Base-by-base conservation (phyloP, 768 basidiomycete genomes). In the Nidularia pulvinata region DNA sequence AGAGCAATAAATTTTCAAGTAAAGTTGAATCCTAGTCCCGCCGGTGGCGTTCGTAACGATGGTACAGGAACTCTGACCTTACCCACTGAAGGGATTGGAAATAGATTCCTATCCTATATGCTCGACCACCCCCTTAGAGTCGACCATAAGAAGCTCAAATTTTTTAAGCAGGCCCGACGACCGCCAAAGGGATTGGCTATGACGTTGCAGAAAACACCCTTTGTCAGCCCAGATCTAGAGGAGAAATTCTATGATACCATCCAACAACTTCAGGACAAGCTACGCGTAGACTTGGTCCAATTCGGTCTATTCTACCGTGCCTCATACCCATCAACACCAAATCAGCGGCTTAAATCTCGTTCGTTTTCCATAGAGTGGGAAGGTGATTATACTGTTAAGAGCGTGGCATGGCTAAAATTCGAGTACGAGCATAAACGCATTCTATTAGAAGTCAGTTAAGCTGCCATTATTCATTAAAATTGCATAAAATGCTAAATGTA, bases 301-400 rank as follows among this genome's bases (percentile, higher is more conserved):
- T 85, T 91, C 56, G 90, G 91, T 22, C 58, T 79, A 33, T 81
- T 80, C 62, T 83, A 80, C 59, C 73, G 76, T 33, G 62, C 69
- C 6, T 61, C 55, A 34, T 68, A 74, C 61, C 64, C 69, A 36
- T 36, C 58, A 35, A 59, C 52, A 13, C 13, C 13, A n/a, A 9
- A 35, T 9, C 19, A 49, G 6, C 69, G 62, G 6, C 67, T 67
- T 44, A 59, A 60, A 14, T 66, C 75, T 14, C 80, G 84, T 7
- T 71, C 75, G 2, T 93, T 88, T 64, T 91, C 89, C 0, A 69
- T 84, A 4, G 91, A 93, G 67, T 90, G 84, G 79, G 81, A 88
- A 51, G 68, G 30, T 7, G 14, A 43, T 43, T 51, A 43, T 33
- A 64, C 69, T 39, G 55, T 59, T 5, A 57, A 73, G 11, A 42